Conservation (phyloP, 352 stramenopile genomes). For the Phytophthora crassamura region DNA sequence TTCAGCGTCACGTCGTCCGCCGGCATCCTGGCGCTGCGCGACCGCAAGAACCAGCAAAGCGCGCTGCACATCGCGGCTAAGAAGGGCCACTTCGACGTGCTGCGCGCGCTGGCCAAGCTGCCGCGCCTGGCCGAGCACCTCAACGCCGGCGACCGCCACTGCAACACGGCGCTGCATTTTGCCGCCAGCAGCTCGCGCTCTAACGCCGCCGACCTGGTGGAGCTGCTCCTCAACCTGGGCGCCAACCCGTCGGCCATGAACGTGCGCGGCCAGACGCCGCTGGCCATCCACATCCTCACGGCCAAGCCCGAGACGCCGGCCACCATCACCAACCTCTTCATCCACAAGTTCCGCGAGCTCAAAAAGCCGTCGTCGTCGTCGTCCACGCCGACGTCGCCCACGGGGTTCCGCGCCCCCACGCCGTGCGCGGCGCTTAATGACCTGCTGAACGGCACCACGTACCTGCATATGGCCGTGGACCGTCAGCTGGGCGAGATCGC, state of each 20-base stretch:
- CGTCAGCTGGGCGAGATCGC: slow-evolving; percentile 71
- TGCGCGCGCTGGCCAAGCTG: slow-evolving; percentile 81
- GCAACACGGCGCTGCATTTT: slow-evolving; percentile 87
- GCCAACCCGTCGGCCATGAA: slow-evolving; percentile 73
- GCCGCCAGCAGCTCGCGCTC: slow-evolving; percentile 70
- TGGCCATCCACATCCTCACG: slow-evolving; percentile 88
- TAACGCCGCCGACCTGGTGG: slow-evolving; percentile 67
- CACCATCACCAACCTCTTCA: slow-evolving; percentile 62
- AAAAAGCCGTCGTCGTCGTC: slow-evolving; percentile 19
- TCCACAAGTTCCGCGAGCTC: slow-evolving; percentile 49
- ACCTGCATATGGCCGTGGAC: slow-evolving; percentile 86
- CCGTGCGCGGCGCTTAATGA: slow-evolving; percentile 58
- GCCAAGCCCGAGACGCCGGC: slow-evolving; percentile 59
- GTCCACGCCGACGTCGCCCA: slow-evolving; percentile 25
- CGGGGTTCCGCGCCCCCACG: slow-evolving; percentile 9
- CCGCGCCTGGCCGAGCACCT: slow-evolving; percentile 72
- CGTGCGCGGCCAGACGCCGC: slow-evolving; percentile 82
- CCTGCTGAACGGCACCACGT: slow-evolving; percentile 80
- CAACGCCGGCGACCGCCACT: slow-evolving; percentile 78
- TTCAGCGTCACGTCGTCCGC: slow-evolving; percentile 47
- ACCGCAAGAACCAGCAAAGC: slow-evolving; percentile 88
- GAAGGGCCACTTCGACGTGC: slow-evolving; percentile 84
- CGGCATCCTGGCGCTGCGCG: slow-evolving; percentile 78
- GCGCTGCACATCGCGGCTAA: slow-evolving; percentile 85
- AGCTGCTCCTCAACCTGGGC: slow-evolving; percentile 69